Evolutionary conservation across 2,329 filamentous ascomycete species (phyloP), one percentile per base, ranked within the genome.

Genomic region (Alternaria longipes): DNA sequence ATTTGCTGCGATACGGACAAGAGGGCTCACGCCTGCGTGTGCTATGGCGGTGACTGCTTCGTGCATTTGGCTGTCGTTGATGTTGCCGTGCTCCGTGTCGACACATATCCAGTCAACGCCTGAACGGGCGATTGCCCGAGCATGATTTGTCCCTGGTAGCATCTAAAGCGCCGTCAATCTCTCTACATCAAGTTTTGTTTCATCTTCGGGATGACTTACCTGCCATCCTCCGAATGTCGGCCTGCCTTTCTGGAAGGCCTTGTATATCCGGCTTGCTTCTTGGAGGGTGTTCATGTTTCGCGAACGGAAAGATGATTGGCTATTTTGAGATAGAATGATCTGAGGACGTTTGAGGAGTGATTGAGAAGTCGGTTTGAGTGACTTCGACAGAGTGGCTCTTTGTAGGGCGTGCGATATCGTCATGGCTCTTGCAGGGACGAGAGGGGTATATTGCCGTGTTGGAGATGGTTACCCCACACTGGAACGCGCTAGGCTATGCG

Each of bases 141-240:
- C 82, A 62, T 83, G 79, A 63, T 87, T 63, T 22, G 60, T 63
- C 8, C 60, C 60, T 11, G 60, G 65, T 14, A 69, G 57, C 59
- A 60, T 66, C 65, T 69, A 20, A n/a, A 4, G 38, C 18, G 24
- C 4, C 8, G 4, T 51, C 26, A n/a, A 8, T 12, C 7, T 18
- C 20, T 38, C n/a, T 38, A 1, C 8, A 26, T 3, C 26, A 24
- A 14, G 28, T 22, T 8, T 24, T 6, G 18, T 3, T 24, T 20
- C 18, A n/a, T 11, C 34, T 20, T 8, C 11, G 28, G 34, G 18
- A 32, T 24, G 34, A 18, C 30, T 68, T 77, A 86, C 85, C 80
- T 87, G 85, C 85, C 85, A 88, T 72, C 81, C 85, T 60, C 85
- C 85, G 59, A 86, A 86, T 18, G 80, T 81, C 34, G 84, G 75